Conservation (phyloP, 78 protist genomes). For the Creolimax fragrantissima region DNA sequence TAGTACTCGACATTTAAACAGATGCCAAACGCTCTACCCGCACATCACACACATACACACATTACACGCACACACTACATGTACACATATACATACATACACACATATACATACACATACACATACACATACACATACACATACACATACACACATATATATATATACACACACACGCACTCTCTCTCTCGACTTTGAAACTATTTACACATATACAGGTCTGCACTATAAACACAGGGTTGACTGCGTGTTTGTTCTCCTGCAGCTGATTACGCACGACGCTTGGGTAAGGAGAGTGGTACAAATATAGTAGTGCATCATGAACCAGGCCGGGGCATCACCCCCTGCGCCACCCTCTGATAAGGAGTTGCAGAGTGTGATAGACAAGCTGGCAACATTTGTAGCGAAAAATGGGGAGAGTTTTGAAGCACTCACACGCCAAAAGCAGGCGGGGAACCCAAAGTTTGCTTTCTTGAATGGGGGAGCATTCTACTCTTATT, state of each 20-base stretch:
- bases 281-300: too few relatives aligned
- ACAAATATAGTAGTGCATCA: too few relatives aligned
- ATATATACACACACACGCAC: neutral
- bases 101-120: neutral
- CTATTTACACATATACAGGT: too few relatives aligned
- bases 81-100: neutral
- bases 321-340: too few relatives aligned
- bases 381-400: constrained; percentile 5
- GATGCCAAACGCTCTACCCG: too few relatives aligned
- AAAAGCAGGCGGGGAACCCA: constrained; percentile 16
- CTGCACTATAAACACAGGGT: too few relatives aligned
- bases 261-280: too few relatives aligned
- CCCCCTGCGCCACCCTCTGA: neutral
- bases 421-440: constrained; percentile 11
- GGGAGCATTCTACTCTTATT: neutral
- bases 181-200: too few relatives aligned
- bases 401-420: constrained; percentile 22
- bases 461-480: constrained; percentile 9
- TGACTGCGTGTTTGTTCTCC: too few relatives aligned
- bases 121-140: neutral
- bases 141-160: neutral
- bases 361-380: constrained; percentile 3
- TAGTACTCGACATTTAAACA: too few relatives aligned
- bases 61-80: too few relatives aligned
- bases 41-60: neutral